A percentile compares a stretch with the other conserved stretches of the same genome.
These are phyloP conservation scores for Dioszegia crocea DNA, from an alignment of 768 basidiomycete genomes.

Conservation along the genomic window DNA sequence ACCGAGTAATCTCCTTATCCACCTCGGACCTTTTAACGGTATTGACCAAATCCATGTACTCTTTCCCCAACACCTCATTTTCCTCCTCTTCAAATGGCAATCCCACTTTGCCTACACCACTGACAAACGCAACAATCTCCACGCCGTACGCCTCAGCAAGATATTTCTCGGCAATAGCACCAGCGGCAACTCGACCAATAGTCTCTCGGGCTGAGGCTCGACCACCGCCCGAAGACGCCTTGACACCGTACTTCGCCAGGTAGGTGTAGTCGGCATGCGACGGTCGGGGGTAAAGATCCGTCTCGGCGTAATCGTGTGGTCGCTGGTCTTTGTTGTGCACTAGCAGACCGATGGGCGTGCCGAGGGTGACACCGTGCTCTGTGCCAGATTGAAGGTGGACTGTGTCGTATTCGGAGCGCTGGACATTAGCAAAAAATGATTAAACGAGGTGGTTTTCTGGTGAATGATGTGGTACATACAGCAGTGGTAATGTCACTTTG, in stretches of 20 bases:
- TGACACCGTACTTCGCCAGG: constrained; percentile 92
- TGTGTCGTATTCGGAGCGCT: constrained; percentile 94
- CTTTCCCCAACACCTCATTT: constrained; percentile 69
- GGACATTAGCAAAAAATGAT: background rate
- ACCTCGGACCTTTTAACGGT: constrained; percentile 81
- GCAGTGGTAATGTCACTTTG: constrained; percentile 96
- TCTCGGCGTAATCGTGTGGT: constrained; percentile 97
- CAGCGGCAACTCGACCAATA: constrained; percentile 97
- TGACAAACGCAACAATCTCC: constrained; percentile 95
- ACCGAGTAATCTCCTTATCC: constrained; percentile 79
- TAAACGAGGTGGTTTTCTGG: too few relatives aligned
- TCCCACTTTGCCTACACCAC: constrained; percentile 87
- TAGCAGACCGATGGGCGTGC: constrained; percentile 94
- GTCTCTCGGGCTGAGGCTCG: constrained; percentile 94
- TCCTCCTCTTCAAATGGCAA: constrained; percentile 62
- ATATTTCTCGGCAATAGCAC: constrained; percentile 96
- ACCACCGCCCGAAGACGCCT: constrained; percentile 95
- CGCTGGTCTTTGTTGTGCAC: constrained; percentile 98
- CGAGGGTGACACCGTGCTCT: constrained; percentile 90
- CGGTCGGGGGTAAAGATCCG: constrained; percentile 93
- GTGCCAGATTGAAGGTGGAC: constrained; percentile 90
- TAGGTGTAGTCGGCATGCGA: constrained; percentile 98
- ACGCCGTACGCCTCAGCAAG: constrained; percentile 79
- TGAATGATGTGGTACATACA: constrained; percentile 54
- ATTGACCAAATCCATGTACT: constrained; percentile 73